Evolutionary conservation across 768 basidiomycete genomes (phyloP).

Genomic region (Cyathus striatus): DNA sequence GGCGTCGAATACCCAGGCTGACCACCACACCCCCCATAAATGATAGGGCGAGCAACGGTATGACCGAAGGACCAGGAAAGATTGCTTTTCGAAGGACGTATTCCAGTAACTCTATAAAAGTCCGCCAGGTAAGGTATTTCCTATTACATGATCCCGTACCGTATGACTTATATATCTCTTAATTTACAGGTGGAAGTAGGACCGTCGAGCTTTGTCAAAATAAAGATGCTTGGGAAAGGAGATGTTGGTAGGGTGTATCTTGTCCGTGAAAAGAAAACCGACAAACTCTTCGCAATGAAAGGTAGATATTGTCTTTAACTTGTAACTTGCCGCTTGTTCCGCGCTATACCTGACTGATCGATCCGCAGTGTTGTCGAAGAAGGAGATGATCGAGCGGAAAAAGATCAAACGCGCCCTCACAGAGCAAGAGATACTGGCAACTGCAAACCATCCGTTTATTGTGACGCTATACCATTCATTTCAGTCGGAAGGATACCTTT

Average conservation of each 20-base stretch:
- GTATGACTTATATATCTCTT: slow-evolving; percentile 9
- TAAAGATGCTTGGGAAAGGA: slow-evolving; percentile 97
- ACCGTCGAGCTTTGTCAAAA: slow-evolving; percentile 91
- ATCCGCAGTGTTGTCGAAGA: slow-evolving; percentile 87
- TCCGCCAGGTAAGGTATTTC: slow-evolving; percentile 60
- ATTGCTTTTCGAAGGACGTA: slow-evolving; percentile 89
- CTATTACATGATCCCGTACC: not conserved
- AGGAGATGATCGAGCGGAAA: slow-evolving; percentile 99
- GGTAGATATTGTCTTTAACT: slow-evolving; percentile 47
- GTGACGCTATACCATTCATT: slow-evolving; percentile 99
- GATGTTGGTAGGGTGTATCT: slow-evolving; percentile 99
- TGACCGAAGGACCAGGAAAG: slow-evolving; percentile 48
- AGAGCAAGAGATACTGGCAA: slow-evolving; percentile 98
- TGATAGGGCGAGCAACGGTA: slow-evolving; percentile 41
- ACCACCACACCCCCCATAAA: slow-evolving; percentile 32
- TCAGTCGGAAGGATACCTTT: slow-evolving; percentile 96
- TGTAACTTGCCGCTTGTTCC: slow-evolving; percentile 22
- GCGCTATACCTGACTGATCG: slow-evolving; percentile 26
- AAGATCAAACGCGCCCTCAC: slow-evolving; percentile 99
- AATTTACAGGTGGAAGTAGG: slow-evolving; percentile 79
- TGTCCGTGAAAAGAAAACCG: slow-evolving; percentile 95
- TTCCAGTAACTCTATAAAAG: slow-evolving; percentile 96
- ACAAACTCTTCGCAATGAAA: slow-evolving; percentile 98
- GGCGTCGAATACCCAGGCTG: slow-evolving; percentile 37
- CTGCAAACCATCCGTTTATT: slow-evolving; percentile 99